Conservation (phyloP, 345 rosid species). For the Gossypioides kirkii region DNA sequence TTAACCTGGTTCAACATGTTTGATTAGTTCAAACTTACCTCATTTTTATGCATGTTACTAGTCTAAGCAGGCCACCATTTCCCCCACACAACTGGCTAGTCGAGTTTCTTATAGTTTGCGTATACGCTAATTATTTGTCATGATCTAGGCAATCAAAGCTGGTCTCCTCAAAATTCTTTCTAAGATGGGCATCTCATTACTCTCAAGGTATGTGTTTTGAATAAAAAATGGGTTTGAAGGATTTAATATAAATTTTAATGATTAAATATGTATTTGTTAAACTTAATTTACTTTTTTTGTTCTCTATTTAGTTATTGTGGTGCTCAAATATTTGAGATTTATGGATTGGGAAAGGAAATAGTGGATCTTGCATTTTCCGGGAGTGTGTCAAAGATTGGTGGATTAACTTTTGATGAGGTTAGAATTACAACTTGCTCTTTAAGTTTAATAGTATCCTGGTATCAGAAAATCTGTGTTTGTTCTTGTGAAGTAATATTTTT, state of each 20-base stretch:
- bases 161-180: conserved; percentile 96
- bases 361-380: conserved; percentile 86
- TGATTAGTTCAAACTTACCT: not conserved
- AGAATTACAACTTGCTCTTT: conserved; percentile 14
- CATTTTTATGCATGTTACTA: not conserved
- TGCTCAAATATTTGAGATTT: conserved; percentile 97
- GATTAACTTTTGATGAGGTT: conserved; percentile 93
- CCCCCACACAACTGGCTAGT: not conserved
- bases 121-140: conserved; percentile 15
- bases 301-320: conserved; percentile 77
- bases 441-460: not conserved
- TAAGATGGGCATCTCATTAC: conserved; percentile 97
- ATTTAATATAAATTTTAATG: conserved; percentile 1
- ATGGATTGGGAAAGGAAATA: conserved; percentile 83
- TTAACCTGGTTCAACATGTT: not conserved
- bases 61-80: not conserved
- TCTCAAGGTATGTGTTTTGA: conserved; percentile 64
- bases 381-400: conserved; percentile 80
- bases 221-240: conserved; percentile 1
- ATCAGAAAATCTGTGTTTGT: conserved; percentile 1
- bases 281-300: conserved; percentile 25
- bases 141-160: conserved; percentile 76
- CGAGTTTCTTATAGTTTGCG: not conserved
- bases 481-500: not conserved
- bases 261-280: not conserved